Percentiles rank a stretch among this genome's conserved stretches.
Evolutionary conservation across 2,329 filamentous ascomycete genomes (phyloP).

Genomic region (Dendryphion nanum): DNA sequence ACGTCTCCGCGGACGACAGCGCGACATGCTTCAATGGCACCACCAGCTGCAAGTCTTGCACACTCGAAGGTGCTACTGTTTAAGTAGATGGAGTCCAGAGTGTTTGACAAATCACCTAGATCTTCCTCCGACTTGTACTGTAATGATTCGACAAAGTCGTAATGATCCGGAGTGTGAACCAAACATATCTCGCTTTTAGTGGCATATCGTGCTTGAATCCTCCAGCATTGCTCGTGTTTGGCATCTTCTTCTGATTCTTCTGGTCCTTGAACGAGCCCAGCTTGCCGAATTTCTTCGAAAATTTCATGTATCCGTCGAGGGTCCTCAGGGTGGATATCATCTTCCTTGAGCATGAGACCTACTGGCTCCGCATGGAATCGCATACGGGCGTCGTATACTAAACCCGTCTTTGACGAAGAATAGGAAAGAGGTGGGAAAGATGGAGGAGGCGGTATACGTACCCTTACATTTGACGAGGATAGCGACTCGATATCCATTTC

Average conservation of each 20-base stretch:
- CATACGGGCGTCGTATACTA: conserved; percentile 87
- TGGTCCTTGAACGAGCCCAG: conserved; percentile 69
- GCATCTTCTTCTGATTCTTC: conserved; percentile 52
- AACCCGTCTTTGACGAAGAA: conserved; percentile 40
- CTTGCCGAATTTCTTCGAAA: conserved; percentile 81
- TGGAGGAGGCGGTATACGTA: conserved; percentile 29
- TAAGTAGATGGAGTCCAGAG: conserved; percentile 51
- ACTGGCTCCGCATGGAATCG: conserved; percentile 81
- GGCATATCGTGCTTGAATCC: conserved; percentile 77
- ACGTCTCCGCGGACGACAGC: conserved; percentile 80
- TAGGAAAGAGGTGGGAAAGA: conserved; percentile 36
- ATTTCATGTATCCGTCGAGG: conserved; percentile 90
- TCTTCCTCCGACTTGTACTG: conserved; percentile 55
- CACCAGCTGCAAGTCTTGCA: conserved; percentile 80
- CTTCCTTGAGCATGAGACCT: conserved; percentile 43
- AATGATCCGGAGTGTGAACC: conserved; percentile 77
- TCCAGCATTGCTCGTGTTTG: conserved; percentile 53
- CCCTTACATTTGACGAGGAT: conserved; percentile 16
- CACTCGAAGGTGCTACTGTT: conserved; percentile 79
- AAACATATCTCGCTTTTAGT: conserved; percentile 76
- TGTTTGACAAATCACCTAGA: conserved; percentile 65
- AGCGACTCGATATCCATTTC: conserved; percentile 20
- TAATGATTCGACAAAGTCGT: conserved; percentile 69
- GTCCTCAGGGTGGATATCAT: conserved; percentile 89
- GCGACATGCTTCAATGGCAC: conserved; percentile 92